Conservation (phyloP, 1,284 basidiomycete species). For the Volvariella volvacea region DNA sequence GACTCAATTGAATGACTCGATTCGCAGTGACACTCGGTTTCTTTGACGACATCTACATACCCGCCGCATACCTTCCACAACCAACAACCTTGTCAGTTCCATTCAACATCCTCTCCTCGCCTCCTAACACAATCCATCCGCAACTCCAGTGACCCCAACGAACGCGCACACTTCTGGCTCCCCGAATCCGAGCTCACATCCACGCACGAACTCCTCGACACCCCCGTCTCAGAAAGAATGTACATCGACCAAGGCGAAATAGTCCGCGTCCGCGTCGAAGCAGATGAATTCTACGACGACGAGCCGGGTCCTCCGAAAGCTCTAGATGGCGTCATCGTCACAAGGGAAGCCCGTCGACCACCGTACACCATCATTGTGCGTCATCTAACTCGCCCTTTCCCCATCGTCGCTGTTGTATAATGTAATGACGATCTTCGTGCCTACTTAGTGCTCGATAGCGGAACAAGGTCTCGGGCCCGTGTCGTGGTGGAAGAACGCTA, state of each 20-base stretch:
- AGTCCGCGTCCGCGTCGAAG: slow-evolving; percentile 84
- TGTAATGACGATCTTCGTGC: not conserved
- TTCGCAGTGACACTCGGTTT: slow-evolving; percentile 79
- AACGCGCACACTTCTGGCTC: slow-evolving; percentile 81
- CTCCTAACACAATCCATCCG: not conserved
- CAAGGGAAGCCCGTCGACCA: slow-evolving; percentile 47
- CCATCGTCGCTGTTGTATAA: not conserved
- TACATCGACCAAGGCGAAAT: slow-evolving; percentile 83
- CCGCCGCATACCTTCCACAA: slow-evolving; percentile 62
- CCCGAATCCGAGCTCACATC: slow-evolving; percentile 52
- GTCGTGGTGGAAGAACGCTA: slow-evolving; percentile 62
- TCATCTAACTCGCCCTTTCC: slow-evolving; percentile 14
- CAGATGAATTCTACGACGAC: slow-evolving; percentile 86
- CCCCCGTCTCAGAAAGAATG: slow-evolving; percentile 64
- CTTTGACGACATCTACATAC: slow-evolving; percentile 92
- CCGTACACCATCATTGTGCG: slow-evolving; percentile 75
- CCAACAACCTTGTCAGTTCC: slow-evolving; percentile 69
- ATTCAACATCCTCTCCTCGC: not conserved
- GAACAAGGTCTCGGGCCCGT: slow-evolving; percentile 84
- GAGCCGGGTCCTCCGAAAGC: slow-evolving; percentile 83
- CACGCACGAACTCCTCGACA: slow-evolving; percentile 62
- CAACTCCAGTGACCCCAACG: slow-evolving; percentile 63
- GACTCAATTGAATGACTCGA: slow-evolving; percentile 4
- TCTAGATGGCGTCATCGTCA: slow-evolving; percentile 56
- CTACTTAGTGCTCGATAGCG: slow-evolving; percentile 72